A percentile compares a stretch with the other conserved stretches of the same genome.
Evolutionary conservation across 352 stramenopile genomes (phyloP).

Genomic region (Aphanomyces cochlioides): DNA sequence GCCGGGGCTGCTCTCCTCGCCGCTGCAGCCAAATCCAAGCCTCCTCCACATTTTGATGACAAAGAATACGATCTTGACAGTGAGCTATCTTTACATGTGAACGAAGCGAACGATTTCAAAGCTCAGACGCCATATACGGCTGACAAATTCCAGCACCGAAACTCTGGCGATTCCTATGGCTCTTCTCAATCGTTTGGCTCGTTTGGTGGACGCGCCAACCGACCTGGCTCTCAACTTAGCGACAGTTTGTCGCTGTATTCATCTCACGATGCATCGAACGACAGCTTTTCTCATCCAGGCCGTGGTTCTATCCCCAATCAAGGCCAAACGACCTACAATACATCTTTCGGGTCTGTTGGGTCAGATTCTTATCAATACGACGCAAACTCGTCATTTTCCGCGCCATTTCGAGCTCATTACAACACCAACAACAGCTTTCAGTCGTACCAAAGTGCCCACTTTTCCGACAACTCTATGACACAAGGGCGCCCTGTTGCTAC

Average conservation of each 20-base stretch:
- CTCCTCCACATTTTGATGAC: background rate
- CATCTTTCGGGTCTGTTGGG: no score
- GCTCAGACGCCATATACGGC: no score
- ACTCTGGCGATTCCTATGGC: constrained; percentile 5
- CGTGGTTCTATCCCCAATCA: no score
- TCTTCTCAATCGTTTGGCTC: constrained; percentile 1
- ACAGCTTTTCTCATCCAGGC: background rate
- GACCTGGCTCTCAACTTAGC: background rate
- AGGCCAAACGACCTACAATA: no score
- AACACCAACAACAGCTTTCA: constrained; percentile 8
- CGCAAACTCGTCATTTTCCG: background rate
- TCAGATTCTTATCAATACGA: background rate
- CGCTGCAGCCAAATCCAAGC: no score
- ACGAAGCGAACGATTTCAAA: no score
- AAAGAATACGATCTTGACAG: constrained; percentile 15
- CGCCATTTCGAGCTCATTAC: background rate
- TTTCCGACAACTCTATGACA: background rate
- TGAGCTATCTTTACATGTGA: background rate
- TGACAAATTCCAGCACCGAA: background rate
- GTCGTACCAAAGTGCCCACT: constrained; percentile 9
- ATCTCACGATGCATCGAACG: background rate
- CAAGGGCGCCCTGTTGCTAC: background rate
- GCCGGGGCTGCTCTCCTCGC: no score
- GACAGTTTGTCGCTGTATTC: background rate
- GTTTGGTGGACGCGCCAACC: background rate